A percentile compares a stretch with the other conserved stretches of the same genome.
Evolutionary conservation across 768 basidiomycete genomes (phyloP).

Genomic region (Trametes maxima): DNA sequence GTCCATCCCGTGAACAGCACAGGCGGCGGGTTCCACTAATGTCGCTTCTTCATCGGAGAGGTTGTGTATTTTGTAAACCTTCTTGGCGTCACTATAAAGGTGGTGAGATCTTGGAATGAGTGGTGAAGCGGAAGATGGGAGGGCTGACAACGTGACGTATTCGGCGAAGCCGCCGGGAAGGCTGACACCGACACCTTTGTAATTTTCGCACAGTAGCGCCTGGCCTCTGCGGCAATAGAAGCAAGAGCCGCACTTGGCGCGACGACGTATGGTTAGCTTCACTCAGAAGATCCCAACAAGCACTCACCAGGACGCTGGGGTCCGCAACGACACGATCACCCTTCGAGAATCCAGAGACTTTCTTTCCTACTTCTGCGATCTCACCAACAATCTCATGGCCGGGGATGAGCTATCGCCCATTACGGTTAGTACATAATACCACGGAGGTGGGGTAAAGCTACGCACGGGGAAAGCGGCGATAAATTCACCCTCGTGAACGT

Average conservation of each 20-base stretch:
- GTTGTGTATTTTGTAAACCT: slow-evolving; percentile 87
- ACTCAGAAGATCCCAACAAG: background rate
- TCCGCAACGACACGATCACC: slow-evolving; percentile 89
- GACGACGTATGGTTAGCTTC: background rate
- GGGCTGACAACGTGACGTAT: slow-evolving; percentile 77
- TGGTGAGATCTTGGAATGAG: background rate
- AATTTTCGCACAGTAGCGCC: slow-evolving; percentile 82
- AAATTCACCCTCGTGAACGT: slow-evolving; percentile 65
- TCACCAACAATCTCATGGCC: slow-evolving; percentile 77
- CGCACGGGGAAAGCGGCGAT: slow-evolving; percentile 69
- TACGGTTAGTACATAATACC: background rate
- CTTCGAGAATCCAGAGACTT: slow-evolving; percentile 72
- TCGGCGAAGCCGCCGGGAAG: slow-evolving; percentile 88
- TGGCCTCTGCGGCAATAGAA: slow-evolving; percentile 89
- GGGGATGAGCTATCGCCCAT: slow-evolving; percentile 57
- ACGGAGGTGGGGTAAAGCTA: slow-evolving; percentile 3
- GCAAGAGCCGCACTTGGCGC: slow-evolving; percentile 71
- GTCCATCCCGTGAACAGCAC: slow-evolving; percentile 91
- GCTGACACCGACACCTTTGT: slow-evolving; percentile 80
- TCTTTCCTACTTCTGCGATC: slow-evolving; percentile 74
- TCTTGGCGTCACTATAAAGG: slow-evolving; percentile 58
- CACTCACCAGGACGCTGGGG: slow-evolving; percentile 66
- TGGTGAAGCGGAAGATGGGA: background rate
- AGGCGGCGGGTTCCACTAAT: slow-evolving; percentile 87
- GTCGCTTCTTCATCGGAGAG: slow-evolving; percentile 87